Conservation (phyloP, 768 basidiomycete species). For the Coprinellus aureogranulatus region DNA sequence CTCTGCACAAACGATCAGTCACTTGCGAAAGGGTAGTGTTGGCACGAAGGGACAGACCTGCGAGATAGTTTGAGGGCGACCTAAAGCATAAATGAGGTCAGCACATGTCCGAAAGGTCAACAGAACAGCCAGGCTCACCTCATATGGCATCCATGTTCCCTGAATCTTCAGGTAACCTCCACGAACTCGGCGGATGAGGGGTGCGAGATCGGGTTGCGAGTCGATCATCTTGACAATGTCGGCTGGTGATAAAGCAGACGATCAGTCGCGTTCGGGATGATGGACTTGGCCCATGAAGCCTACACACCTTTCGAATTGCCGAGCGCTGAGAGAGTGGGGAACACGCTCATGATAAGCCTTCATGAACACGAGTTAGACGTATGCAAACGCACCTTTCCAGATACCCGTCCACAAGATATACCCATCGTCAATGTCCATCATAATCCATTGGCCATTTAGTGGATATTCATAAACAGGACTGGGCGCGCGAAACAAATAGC, state of each 20-base stretch:
- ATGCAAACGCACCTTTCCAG: conserved; percentile 71
- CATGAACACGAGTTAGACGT: neutral
- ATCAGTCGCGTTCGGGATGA: neutral
- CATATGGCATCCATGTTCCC: conserved; percentile 93
- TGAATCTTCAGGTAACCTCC: conserved; percentile 91
- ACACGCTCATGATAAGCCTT: conserved; percentile 3
- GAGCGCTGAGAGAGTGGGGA: conserved; percentile 49
- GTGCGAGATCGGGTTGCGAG: conserved; percentile 83
- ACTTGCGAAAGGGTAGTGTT: conserved; percentile 12
- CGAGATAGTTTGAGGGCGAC: conserved; percentile 77
- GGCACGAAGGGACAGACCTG: conserved; percentile 48
- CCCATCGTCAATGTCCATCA: conserved; percentile 94
- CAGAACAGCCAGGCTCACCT: conserved; percentile 43
- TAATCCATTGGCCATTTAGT: conserved; percentile 87
- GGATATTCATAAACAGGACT: conserved; percentile 90
- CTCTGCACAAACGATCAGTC: conserved; percentile 41
- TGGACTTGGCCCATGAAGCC: neutral
- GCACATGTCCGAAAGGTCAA: conserved; percentile 8
- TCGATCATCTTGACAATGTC: conserved; percentile 94
- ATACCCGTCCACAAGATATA: conserved; percentile 92
- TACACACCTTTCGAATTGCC: conserved; percentile 81
- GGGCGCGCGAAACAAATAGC: conserved; percentile 6
- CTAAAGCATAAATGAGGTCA: conserved; percentile 33
- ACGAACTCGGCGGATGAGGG: conserved; percentile 77
- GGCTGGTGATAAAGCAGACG: conserved; percentile 41